Percentiles rank a stretch among this genome's conserved stretches.
Evolutionary conservation across 2,329 filamentous ascomycete species (phyloP).

Genomic region (Paraconiothyrium brasiliense): DNA sequence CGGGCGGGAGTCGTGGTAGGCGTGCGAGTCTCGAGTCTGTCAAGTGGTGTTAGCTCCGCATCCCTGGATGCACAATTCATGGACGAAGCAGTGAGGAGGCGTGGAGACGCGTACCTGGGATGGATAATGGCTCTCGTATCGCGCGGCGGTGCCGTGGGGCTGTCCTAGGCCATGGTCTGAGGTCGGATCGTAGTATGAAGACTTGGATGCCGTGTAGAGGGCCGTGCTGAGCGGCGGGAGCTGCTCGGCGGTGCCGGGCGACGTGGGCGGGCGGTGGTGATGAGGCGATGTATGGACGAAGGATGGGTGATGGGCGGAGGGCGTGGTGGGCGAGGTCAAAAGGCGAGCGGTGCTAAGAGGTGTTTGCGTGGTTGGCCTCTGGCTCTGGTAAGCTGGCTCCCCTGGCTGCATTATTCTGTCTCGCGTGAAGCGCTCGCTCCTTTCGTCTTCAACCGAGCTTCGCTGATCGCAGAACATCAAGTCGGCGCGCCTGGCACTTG

Average conservation of each 20-base stretch:
- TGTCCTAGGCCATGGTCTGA: constrained; percentile 54
- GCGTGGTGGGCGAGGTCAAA: constrained; percentile 43
- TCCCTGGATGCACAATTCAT: constrained; percentile 22
- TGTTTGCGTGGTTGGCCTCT: constrained; percentile 47
- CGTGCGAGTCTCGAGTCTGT: constrained; percentile 48
- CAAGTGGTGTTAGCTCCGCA: constrained; percentile 33
- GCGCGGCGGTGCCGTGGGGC: constrained; percentile 30
- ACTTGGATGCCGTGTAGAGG: constrained; percentile 51
- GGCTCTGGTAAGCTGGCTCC: constrained; percentile 48
- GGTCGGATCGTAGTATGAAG: constrained; percentile 59
- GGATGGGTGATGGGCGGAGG: constrained; percentile 37
- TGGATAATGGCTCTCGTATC: constrained; percentile 46
- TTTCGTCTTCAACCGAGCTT: constrained; percentile 42
- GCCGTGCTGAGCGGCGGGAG: constrained; percentile 52
- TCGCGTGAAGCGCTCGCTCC: constrained; percentile 33
- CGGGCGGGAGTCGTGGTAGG: constrained; percentile 44
- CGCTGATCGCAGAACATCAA: constrained; percentile 43
- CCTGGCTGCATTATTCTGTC: constrained; percentile 46
- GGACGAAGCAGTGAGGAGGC: constrained; percentile 8
- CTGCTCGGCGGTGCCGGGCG: constrained; percentile 49
- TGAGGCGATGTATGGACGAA: constrained; percentile 30
- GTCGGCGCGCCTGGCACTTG: constrained; percentile 15
- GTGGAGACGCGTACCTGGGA: constrained; percentile 39
- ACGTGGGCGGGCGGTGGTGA: constrained; percentile 44
- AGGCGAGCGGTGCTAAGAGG: constrained; percentile 44